Evolutionary conservation across 257 asterid genomes (phyloP), one percentile per base, ranked within the genome.

Genomic region (Gynochthodes officinalis): DNA sequence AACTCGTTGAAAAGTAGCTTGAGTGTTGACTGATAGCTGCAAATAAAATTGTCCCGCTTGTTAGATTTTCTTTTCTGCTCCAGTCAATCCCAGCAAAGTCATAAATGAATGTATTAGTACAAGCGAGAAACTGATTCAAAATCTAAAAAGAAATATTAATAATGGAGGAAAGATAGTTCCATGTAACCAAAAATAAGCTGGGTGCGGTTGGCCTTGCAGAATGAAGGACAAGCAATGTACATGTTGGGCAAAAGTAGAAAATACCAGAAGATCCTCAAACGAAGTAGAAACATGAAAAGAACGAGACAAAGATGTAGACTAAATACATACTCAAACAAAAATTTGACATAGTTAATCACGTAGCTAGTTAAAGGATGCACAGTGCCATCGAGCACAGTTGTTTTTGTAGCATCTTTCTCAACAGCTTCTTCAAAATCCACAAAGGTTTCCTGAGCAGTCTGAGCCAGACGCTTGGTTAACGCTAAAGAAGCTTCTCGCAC

Each of bases 341-440:
- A 94, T 78, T 91, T 94, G 54, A 94, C 97, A 16, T 94, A 94
- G 84, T 94, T 91, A 55, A 94, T 94, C 54, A 94, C 98, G 65
- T 94, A 94, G 91, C 97, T 94, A 46, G 99, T 94, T 71, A 94
- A 76, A 40, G 99, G 99, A 79, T 94, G 99, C 77, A 94, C 99
- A 48, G 99, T 92, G 82, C 99, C 99, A 85, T 94, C 99, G 50
- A 91, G 91, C 84, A 92, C 96, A 57, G 99, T 88, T 58, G 98
- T 91, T 81, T 94, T 94, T 23, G 99, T 89, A 73, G 93, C 88
- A 74, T 94, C 99, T 77, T 94, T 94, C 70, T 94, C 99, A 72
- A 94, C 99, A 64, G 96, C 99, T 78, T 94, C 99, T 81, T 91
- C 95, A 75, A 94, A 94, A 85, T 94, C 97, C n/a, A 79, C 96